Base-by-base conservation (phyloP, 352 stramenopile species). In the Phytophthora pluvialis region DNA sequence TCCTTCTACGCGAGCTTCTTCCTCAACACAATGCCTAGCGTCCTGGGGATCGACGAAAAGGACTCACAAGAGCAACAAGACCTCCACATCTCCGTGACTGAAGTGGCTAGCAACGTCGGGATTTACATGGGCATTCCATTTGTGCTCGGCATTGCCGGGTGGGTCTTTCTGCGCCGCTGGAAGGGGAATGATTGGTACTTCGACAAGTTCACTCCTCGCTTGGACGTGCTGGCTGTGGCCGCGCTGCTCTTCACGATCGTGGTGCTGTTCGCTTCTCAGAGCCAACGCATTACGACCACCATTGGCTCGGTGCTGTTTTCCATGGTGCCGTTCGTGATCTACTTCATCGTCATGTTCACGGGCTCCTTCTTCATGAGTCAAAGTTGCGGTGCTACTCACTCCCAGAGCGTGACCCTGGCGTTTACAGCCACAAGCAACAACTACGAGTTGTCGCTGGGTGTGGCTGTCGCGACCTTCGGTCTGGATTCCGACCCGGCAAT, bases 351-450 rank as follows among this genome's bases (percentile, higher is more conserved):
- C 55, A 91, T 88, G 59, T 89, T 89, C 56, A 29, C 69, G n/a
- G 64, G 46, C 10, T 80, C 80, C 33, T 88, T 88, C 58, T 42
- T 51, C 35, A 57, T 86, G 56, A 78, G 78, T 35, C 49, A 60
- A 33, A 36, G 15, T 16, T 55, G 67, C 26, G 78, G 75, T 12
- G 76, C 68, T n/a, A 75, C 60, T 4, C 87, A 89, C 66, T 29
- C 63, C 8, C 81, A 86, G 60, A 71, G 73, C 46, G 66, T 73
- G 11, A 77, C 77, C 28, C 71, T 90, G 7, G 75, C 81, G 25
- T 90, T 95, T 62, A 93, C 88, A 32, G 82, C 83, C n/a, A 87
- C 80, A n/a, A 93, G 83, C 68, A 95, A 93, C 80, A 93, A 93
- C 68, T 95, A 91, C 64, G 86, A 93, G 59, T 61, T 94, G 42